Conservation (phyloP, 2,329 filamentous ascomycete genomes). For the Aspergillus calidoustus region DNA sequence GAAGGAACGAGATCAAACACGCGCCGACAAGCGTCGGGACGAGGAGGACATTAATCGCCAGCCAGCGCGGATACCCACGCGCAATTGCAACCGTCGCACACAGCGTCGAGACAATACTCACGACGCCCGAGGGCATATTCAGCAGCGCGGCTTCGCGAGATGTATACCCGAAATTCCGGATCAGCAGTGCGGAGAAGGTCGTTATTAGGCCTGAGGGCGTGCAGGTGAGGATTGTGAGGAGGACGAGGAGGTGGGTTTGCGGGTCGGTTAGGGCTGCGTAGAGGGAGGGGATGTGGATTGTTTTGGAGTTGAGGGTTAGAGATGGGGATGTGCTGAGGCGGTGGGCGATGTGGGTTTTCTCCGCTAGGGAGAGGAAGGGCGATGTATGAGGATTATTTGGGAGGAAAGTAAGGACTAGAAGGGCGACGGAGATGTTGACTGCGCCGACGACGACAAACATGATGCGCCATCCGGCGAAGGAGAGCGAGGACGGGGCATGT, state of each 20-base stretch:
- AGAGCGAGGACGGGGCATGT: constrained; percentile 26
- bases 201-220: constrained; percentile 52
- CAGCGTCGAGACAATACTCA: constrained; percentile 46
- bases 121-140: constrained; percentile 50
- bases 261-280: constrained; percentile 26
- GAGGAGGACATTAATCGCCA: constrained; percentile 47
- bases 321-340: constrained; percentile 20
- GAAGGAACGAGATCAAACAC: constrained; percentile 42
- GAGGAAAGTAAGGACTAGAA: constrained; percentile 29
- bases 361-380: constrained; percentile 27
- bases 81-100: constrained; percentile 45
- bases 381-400: constrained; percentile 28
- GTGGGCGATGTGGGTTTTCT: constrained; percentile 25
- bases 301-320: constrained; percentile 14
- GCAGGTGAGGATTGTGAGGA: constrained; percentile 39
- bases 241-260: constrained; percentile 28
- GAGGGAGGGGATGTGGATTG: constrained; percentile 30
- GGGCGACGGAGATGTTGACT: constrained; percentile 27
- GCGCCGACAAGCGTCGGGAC: constrained; percentile 53
- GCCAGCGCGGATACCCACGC: constrained; percentile 44
- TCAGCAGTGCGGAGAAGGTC: constrained; percentile 51
- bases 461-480: constrained; percentile 32
- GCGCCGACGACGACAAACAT: constrained; percentile 36
- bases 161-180: constrained; percentile 48
- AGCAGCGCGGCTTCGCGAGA: constrained; percentile 49